Conservation (phyloP, 75 land plant species). For the Picea glauca region DNA sequence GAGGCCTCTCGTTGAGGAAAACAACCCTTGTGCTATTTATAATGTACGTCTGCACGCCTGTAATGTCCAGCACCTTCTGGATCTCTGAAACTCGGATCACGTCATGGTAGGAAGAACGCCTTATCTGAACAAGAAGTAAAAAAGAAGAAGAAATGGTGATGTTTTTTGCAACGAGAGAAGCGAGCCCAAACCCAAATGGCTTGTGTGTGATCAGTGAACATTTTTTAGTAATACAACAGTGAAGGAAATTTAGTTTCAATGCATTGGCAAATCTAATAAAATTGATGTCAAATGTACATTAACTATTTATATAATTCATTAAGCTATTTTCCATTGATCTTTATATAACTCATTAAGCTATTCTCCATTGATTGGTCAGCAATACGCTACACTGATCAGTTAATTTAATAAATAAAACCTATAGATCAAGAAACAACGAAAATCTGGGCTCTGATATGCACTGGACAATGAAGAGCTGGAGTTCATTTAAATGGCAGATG, state of each 20-base stretch:
- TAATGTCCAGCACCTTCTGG: constrained; percentile 28
- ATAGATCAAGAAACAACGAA: too few relatives aligned
- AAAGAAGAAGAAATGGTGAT: too few relatives aligned
- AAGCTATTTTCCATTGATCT: too few relatives aligned
- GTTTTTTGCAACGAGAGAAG: neutral
- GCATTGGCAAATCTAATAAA: neutral
- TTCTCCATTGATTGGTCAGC: too few relatives aligned
- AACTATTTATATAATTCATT: neutral
- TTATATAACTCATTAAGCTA: too few relatives aligned
- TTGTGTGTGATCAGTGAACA: neutral
- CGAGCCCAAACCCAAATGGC: neutral
- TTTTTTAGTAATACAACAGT: neutral
- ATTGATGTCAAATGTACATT: neutral
- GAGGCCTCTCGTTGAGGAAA: constrained; percentile 35
- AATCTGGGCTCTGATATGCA: too few relatives aligned
- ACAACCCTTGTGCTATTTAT: constrained; percentile 37
- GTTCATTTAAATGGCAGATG: too few relatives aligned
- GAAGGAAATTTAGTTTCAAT: neutral
- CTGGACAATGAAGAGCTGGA: too few relatives aligned
- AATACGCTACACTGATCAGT: too few relatives aligned
- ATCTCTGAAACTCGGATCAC: constrained; percentile 38
- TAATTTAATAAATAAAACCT: too few relatives aligned
- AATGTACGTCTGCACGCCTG: constrained; percentile 39
- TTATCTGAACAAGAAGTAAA: constrained; percentile 16
- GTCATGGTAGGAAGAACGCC: constrained; percentile 41